Base-by-base conservation (phyloP, 495 filamentous ascomycete species). In the Letharia columbiana region DNA sequence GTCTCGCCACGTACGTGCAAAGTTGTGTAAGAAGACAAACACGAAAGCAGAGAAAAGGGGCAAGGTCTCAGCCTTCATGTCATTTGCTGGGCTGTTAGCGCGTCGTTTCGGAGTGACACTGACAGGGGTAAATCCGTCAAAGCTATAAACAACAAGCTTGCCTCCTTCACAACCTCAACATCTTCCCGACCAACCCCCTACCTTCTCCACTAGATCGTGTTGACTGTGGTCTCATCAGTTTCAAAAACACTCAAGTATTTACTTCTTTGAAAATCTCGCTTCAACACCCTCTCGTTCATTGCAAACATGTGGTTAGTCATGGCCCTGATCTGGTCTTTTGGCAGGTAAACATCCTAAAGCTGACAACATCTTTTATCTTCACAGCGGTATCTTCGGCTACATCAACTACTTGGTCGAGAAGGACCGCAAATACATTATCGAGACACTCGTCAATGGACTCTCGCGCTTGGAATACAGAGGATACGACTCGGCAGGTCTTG, bases 321-420 rank as follows among this genome's bases (percentile, higher is more conserved):
- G 2, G 54, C 15, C 15, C 8, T 37, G 33, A 57, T 35, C 54
- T 57, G 31, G 54, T 57, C 54, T 20, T 37, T 57, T 57, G 28
- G 52, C 17, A 37, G 41, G 20, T 23, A 28, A 12, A 41, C 6
- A 42, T 41, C 28, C 61, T 42, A 17, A 52, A 35, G 45, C 66
- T 68, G 15, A 68, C 49, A 28, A 35, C 13, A 17, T 44, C 15
- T 20, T 57, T 20, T n/a, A n/a, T 47, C 23, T 61, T 13, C 54
- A 39, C 70, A 98, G 94, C 87, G 94, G 94, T 77, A 98, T 98
- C 77, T 97, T 97, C 80, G 94, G 94, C 69, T 98, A 98, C 82
- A 90, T 98, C 78, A 96, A 87, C 75, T 87, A 87, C 67, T 77
- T 82, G 50, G 91, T 97, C 71, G 94, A 98, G 81, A 96, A 95